Conservation (phyloP, 1,139 yeast species). For the Meyerozyma sp. region DNA sequence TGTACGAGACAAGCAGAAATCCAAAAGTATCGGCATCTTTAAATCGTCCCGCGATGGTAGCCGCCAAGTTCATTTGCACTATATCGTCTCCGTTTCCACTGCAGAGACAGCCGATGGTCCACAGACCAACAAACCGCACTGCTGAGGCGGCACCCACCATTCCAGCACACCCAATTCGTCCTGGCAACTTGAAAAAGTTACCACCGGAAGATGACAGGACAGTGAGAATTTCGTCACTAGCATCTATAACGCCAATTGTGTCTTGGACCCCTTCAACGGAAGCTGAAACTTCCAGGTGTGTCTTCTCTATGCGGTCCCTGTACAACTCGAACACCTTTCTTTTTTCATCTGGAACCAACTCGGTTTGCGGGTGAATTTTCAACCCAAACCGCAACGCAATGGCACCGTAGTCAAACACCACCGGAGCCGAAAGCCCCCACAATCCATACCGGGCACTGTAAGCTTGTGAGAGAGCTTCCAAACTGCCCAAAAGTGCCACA, state of each 20-base stretch:
- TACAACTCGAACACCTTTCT: slow-evolving; percentile 9
- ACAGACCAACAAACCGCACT: slow-evolving; percentile 8
- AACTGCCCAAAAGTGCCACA: background rate
- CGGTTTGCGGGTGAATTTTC: background rate
- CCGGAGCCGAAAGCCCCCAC: slow-evolving; percentile 1
- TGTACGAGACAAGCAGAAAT: background rate
- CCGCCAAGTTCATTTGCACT: slow-evolving; percentile 35
- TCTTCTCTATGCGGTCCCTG: slow-evolving; percentile 4
- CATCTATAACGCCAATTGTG: slow-evolving; percentile 28
- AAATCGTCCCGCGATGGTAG: slow-evolving; percentile 14
- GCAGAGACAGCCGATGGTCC: slow-evolving; percentile 35
- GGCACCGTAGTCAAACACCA: background rate
- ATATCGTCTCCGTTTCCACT: slow-evolving; percentile 58
- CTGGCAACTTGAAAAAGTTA: slow-evolving; percentile 42
- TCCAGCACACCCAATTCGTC: slow-evolving; percentile 53
- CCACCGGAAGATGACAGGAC: slow-evolving; percentile 46
- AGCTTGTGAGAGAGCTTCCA: background rate
- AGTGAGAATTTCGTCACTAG: slow-evolving; percentile 6
- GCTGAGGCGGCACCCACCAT: slow-evolving; percentile 42
- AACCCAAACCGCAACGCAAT: background rate
- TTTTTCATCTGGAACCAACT: background rate
- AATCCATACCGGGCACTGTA: background rate
- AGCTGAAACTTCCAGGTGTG: background rate
- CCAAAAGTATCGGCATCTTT: background rate
- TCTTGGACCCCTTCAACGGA: slow-evolving; percentile 17